These are phyloP conservation scores for Chaetothyriales sp. DNA, from an alignment of 2,329 filamentous ascomycete genomes.

Conservation along the genomic window DNA sequence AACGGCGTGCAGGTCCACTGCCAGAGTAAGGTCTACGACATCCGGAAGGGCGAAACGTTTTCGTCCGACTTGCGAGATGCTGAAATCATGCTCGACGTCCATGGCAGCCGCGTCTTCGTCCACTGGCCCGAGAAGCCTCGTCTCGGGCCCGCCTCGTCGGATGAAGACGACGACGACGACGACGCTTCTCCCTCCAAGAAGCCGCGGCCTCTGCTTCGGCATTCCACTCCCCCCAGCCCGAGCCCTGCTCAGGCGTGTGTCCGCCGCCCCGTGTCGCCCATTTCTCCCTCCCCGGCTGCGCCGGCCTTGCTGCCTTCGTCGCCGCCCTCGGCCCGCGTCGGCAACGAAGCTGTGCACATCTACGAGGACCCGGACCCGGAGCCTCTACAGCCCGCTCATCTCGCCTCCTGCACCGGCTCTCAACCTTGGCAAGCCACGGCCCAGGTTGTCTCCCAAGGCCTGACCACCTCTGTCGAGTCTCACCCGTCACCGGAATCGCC, in stretches of 20 bases:
- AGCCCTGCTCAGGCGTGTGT: constrained; percentile 45
- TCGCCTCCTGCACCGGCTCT: background rate
- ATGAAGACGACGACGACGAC: constrained; percentile 44
- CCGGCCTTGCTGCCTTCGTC: constrained; percentile 32
- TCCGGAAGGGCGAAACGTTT: constrained; percentile 79
- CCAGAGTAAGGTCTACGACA: constrained; percentile 71
- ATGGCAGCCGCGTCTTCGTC: constrained; percentile 78
- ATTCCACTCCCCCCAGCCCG: constrained; percentile 23
- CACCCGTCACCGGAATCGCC: constrained; percentile 4
- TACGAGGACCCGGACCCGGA: constrained; percentile 50
- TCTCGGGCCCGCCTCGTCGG: constrained; percentile 16
- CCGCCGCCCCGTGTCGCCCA: constrained; percentile 58
- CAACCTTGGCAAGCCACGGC: constrained; percentile 16
- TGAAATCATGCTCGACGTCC: constrained; percentile 90
- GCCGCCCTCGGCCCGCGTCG: constrained; percentile 19
- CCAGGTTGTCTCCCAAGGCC: constrained; percentile 23
- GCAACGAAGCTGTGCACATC: constrained; percentile 37
- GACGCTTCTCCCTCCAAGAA: constrained; percentile 35
- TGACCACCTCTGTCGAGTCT: constrained; percentile 10
- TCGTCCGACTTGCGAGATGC: constrained; percentile 74
- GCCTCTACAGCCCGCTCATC: constrained; percentile 14
- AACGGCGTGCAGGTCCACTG: constrained; percentile 90
- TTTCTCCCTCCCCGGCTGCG: constrained; percentile 53
- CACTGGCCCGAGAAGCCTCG: constrained; percentile 58
- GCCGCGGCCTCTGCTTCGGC: constrained; percentile 15